Base-by-base conservation (phyloP, 2,329 filamentous ascomycete genomes). In the Paracoccidioides brasiliensis region DNA sequence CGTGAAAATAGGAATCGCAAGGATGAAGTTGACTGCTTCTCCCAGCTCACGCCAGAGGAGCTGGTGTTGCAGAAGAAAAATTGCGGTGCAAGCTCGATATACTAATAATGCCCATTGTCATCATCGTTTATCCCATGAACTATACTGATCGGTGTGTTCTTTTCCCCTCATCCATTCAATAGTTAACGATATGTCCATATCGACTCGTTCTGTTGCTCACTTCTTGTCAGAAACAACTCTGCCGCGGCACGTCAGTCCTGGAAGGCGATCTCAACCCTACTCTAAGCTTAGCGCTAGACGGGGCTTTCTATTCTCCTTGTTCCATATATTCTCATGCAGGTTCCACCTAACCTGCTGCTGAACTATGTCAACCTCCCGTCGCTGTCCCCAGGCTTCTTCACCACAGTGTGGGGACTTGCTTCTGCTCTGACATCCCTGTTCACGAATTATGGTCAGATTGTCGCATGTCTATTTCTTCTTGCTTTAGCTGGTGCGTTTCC, bases 331-430 rank as follows among this genome's bases (percentile, higher is more conserved):
- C 63, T 72, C 33, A 72, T 72, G 69, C 70, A 72, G 57, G 73
- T 76, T 4, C 76, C 76, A 0, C 77, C 72, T 54, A 77, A 76
- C 58, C 59, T 74, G 44, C 58, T 75, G 7, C 65, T 76, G 30
- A 71, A 71, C 59, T 62, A 72, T 52, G 67, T 71, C 60, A 72
- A 74, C n/a, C 63, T 66, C 2, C 72, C 72, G 0, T 73, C 72
- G 3, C 59, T 71, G 4, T 74, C 74, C 40, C 60, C 75, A n/a
- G 72, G 74, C 4, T 71, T 70, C 56, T 76, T 74, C 60, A 72
- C 69, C 43, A 64, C 64, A 3, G 71, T 69, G 5, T 77, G 74
- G 74, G 74, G 74, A 1, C 55, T 75, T 12, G 72, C 76, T 0
- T 76, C 73, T 1, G 64, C 71, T 4, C 49, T 72, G 43, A 76